Evolutionary conservation across 176 grass and related monocot species (phyloP).

Genomic region (Miscanthus lutarioriparius): DNA sequence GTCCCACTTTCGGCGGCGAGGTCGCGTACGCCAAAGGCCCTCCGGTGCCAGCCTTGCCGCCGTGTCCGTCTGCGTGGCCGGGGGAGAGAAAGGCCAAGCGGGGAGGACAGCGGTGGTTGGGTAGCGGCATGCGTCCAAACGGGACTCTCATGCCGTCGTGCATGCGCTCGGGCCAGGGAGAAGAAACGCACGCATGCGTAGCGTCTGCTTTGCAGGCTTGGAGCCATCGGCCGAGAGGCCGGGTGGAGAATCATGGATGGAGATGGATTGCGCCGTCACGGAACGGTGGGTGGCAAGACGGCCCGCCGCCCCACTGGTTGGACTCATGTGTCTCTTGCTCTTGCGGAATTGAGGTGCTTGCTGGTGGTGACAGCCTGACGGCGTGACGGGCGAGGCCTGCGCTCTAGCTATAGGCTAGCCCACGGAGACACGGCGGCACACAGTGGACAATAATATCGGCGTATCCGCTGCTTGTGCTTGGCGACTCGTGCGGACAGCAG

Average conservation of each 20-base stretch:
- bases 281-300: not conserved
- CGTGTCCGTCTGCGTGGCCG: not conserved
- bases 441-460: not conserved
- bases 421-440: not conserved
- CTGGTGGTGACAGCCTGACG: not conserved
- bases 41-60: not conserved
- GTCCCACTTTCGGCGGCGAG: not conserved
- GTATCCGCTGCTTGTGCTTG: not conserved
- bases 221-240: not conserved
- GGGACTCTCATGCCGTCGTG: not conserved
- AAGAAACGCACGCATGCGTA: not conserved
- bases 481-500: not conserved
- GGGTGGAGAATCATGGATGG: not conserved
- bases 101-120: not conserved
- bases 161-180: not conserved
- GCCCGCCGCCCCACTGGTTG: not conserved
- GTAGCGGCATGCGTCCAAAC: conserved; percentile 26
- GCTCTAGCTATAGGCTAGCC: not conserved
- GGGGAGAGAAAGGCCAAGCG: not conserved
- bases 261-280: not conserved
- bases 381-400: not conserved
- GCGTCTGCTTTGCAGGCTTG: not conserved
- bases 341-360: not conserved
- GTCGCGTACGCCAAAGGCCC: not conserved
- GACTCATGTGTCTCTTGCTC: not conserved